Conservation (phyloP, 257 asterid species). For the Nicotiana undulata region DNA sequence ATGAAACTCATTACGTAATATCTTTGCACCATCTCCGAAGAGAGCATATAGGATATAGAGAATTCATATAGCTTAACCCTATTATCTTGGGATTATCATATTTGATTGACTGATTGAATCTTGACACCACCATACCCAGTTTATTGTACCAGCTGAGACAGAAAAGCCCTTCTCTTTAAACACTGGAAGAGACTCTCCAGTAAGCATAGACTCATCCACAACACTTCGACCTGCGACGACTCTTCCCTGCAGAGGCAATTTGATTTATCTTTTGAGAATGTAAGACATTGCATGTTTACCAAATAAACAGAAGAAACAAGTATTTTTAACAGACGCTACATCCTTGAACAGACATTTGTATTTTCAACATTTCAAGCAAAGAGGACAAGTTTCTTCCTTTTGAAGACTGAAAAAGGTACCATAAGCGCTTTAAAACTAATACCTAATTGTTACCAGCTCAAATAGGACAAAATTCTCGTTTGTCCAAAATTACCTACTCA, state of each 20-base stretch:
- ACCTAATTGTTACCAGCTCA: neutral
- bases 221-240: conserved; percentile 96
- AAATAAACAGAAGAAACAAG: conserved; percentile 9
- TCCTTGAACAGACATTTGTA: neutral
- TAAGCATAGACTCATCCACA: conserved; percentile 98
- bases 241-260: conserved; percentile 59
- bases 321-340: neutral
- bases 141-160: conserved; percentile 93
- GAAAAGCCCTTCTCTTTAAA: conserved; percentile 74
- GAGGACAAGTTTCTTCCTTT: neutral
- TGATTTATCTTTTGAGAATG: conserved; percentile 16
- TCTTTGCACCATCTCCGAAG: neutral
- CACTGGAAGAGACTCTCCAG: conserved; percentile 97
- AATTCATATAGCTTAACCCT: neutral
- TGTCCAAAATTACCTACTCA: neutral
- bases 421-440: neutral
- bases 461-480: neutral
- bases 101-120: neutral
- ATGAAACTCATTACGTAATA: neutral
- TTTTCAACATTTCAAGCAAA: neutral
- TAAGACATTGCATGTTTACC: conserved; percentile 11
- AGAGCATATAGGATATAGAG: neutral
- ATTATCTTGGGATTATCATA: neutral
- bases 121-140: conserved; percentile 66
- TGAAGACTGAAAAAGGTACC: neutral